Percentiles rank a stretch among this genome's conserved stretches.
These are phyloP conservation scores for Mariannaea sp. DNA, from an alignment of 2,329 filamentous ascomycete species.

Conservation along the genomic window DNA sequence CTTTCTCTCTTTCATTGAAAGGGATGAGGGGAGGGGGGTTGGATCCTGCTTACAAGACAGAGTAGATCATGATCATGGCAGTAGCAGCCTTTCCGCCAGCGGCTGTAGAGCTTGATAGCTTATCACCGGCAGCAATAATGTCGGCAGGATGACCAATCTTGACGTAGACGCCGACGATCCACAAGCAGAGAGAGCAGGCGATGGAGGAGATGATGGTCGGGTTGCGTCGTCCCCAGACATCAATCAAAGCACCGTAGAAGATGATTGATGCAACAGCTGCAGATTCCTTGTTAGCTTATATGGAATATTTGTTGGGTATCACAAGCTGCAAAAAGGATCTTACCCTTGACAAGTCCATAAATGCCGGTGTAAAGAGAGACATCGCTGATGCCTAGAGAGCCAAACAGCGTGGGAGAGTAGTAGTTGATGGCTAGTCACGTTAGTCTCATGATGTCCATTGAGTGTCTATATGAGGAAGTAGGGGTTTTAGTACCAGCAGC, in stretches of 20 bases:
- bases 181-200: constrained; percentile 54
- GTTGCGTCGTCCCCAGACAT: constrained; percentile 46
- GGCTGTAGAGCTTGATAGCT: constrained; percentile 47
- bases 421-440: constrained; percentile 47
- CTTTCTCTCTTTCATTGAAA: too few species aligned
- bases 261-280: constrained; percentile 46
- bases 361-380: constrained; percentile 55
- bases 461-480: neutral
- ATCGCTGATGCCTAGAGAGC: constrained; percentile 51
- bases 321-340: neutral
- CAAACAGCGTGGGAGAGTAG: constrained; percentile 49
- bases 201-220: constrained; percentile 54
- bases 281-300: constrained; percentile 11
- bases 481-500: constrained; percentile 38
- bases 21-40: too few species aligned
- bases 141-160: constrained; percentile 54
- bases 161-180: constrained; percentile 58
- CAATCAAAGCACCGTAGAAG: constrained; percentile 48
- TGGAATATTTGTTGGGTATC: fast-evolving
- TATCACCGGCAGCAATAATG: constrained; percentile 49
- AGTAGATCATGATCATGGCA: constrained; percentile 60
- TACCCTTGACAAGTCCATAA: constrained; percentile 52
- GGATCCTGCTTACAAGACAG: constrained; percentile 52
- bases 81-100: constrained; percentile 58
- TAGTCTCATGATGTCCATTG: neutral